Base-by-base conservation (phyloP, 116 monocot genomes). In the Cymodocea nodosa region DNA sequence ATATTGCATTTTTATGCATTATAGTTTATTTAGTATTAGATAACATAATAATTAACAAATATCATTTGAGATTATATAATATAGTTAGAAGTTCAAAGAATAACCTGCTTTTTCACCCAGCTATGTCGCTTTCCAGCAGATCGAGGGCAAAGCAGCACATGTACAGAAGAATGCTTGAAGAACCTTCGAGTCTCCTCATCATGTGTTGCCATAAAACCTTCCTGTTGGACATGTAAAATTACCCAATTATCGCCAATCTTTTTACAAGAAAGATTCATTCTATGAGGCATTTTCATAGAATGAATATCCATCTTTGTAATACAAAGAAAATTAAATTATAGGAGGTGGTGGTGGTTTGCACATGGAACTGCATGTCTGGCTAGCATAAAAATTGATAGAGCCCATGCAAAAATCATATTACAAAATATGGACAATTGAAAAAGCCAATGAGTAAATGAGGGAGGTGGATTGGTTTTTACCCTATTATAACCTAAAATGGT, bases 121-220 rank as follows among this genome's bases (percentile, higher is more conserved):
- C 93, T 83, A 64, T 81, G 85, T 63, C 75, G 72, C 68, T 93
- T 93, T 36, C 88, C 93, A 60, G 92, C 92, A 76, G 88, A 85
- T 16, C 93, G 88, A 67, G 88, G 88, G 70, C 93, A 93, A 68
- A 93, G 93, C 59, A 88, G 60, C 65, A 93, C 93, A 22, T 83
- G 81, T 6, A 93, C 93, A 50, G 93, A 88, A 71, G 87, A 88
- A 72, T 88, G 83, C 74, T 93, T 93, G 69, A 93, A 93, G 67
- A 93, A 93, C 9, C 83, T 83, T 23, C 88, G 83, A 24, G 93
- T 93, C 74, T 85, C 93, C 76, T 93, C 93, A 72, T 93, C 93
- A 69, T 64, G 87, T 14, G 93, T 93, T 73, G 66, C 69, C 93
- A 93, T 93, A 16, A 88, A 23, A 24, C 93, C 93, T 71, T 81